phyloP scores from a whole-genome alignment of 305 asterid species.

The Withania somnifera region DNA sequence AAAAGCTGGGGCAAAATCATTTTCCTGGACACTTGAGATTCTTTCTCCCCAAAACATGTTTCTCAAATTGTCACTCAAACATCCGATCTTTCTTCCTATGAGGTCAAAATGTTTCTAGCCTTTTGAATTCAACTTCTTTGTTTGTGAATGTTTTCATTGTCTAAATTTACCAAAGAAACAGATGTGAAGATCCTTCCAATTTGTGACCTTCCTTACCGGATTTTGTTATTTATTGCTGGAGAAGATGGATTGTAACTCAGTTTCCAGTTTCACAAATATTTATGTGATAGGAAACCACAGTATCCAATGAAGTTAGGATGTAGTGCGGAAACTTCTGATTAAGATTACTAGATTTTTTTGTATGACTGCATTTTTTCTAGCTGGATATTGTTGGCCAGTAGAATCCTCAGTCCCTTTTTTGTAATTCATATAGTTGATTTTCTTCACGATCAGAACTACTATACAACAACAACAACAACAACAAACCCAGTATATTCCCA shows the following conservation, averaged over 20 bases:
- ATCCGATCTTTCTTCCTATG: slow-evolving; percentile 21
- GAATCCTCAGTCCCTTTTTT: neutral
- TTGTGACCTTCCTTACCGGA: neutral
- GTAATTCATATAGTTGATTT: neutral
- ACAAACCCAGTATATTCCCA: too few species aligned
- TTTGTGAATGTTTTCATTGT: neutral
- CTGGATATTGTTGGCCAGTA: neutral
- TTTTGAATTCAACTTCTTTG: neutral
- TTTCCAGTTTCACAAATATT: neutral
- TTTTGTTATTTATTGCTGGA: neutral
- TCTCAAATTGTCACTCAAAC: slow-evolving; percentile 40
- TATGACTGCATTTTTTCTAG: neutral
- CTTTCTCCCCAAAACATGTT: slow-evolving; percentile 69
- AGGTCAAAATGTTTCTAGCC: slow-evolving; percentile 20
- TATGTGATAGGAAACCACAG: neutral
- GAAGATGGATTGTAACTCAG: neutral
- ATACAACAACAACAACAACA: too few species aligned
- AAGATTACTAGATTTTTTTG: neutral
- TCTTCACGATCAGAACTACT: neutral
- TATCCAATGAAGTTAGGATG: neutral
- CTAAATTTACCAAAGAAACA: neutral
- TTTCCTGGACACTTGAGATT: slow-evolving; percentile 72
- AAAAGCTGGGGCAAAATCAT: slow-evolving; percentile 44
- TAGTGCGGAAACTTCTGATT: neutral
- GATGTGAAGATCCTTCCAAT: neutral